Evolutionary conservation across 2,329 filamentous ascomycete species (phyloP), one percentile per base, ranked within the genome.

Genomic region (Colletotrichum sp.): DNA sequence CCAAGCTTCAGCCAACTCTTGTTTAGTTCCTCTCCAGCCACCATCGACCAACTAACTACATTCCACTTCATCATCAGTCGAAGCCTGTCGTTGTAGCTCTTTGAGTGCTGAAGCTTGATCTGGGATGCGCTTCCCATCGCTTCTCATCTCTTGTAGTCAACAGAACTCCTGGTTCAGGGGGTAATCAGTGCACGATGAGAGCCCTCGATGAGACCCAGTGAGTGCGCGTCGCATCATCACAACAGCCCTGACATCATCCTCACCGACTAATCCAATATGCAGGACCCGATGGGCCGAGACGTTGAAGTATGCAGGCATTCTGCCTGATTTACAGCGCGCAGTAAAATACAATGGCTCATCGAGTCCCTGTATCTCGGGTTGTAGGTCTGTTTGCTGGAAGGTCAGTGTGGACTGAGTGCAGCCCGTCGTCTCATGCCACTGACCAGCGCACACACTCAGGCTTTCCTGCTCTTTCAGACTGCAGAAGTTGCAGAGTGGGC

Each of bases 341-440:
- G 89, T 95, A 68, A 91, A 89, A 82, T 86, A 90, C 78, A 90
- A 92, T 80, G 90, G 90, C 21, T 83, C 89, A 18, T 84, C 84
- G 13, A 94, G 90, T 80, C 92, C 93, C 65, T 95, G 94, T 82
- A 86, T 92, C 69, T 88, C 92, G 63, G 95, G 95, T 16, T 91
- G 96, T 78, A 92, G 96, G 72, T 98, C 96, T 5, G 90, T 98
- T 48, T 98, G 94, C 84, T 99, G 96, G 96, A 98, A 98, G 92
- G 94, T 94, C 82, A 80, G 71, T 77, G n/a, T 65, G 55, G 13
- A 69, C 63, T 59, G 26, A 48, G 15, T 36, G 65, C 28, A 18
- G 26, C 26, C 61, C 34, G 32, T 21, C 10, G 43, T 52, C 12
- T 65, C 59, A 43, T 43, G 39, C 36, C 26, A 70, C 64, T 75